Evolutionary conservation across 2,329 filamentous ascomycete genomes (phyloP).

Genomic region (Corynespora cassiicola): DNA sequence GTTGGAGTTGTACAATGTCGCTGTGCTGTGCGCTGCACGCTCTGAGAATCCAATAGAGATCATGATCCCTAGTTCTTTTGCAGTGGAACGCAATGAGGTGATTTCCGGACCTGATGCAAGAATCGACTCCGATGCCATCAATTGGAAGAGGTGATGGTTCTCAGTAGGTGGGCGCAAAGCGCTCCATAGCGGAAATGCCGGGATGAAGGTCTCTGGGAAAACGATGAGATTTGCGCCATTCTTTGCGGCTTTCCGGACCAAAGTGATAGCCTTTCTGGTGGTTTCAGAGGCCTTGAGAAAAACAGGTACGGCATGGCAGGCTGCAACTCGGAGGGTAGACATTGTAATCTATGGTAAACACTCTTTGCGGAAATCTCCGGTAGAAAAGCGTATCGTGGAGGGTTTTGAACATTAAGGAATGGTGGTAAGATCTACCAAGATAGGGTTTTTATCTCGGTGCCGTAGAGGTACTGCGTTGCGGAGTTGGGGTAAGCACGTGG

Average conservation of each 20-base stretch:
- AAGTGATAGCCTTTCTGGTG: slow-evolving; percentile 53
- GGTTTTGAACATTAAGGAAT: too few relatives aligned
- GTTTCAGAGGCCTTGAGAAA: slow-evolving; percentile 57
- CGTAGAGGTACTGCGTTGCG: too few relatives aligned
- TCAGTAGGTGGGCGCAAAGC: slow-evolving; percentile 55
- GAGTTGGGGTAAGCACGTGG: too few relatives aligned
- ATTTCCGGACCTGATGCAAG: too few relatives aligned
- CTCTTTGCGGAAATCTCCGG: too few relatives aligned
- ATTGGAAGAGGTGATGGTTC: slow-evolving; percentile 59
- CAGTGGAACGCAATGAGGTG: too few relatives aligned
- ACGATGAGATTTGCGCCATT: slow-evolving; percentile 58
- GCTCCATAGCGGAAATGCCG: slow-evolving; percentile 62
- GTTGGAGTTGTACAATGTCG: slow-evolving; percentile 60
- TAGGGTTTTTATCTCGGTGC: too few relatives aligned
- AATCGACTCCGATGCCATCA: too few relatives aligned
- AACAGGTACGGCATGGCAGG: slow-evolving; percentile 46
- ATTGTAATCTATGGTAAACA: too few relatives aligned
- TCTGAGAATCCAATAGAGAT: slow-evolving; percentile 62
- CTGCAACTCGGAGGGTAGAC: slow-evolving; percentile 28
- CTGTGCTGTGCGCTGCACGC: slow-evolving; percentile 51
- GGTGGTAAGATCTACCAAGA: too few relatives aligned
- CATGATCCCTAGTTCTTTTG: slow-evolving; percentile 45
- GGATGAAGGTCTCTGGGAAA: slow-evolving; percentile 62
- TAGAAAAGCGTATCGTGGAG: too few relatives aligned
- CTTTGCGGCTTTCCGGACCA: slow-evolving; percentile 54